These are phyloP conservation scores for Volvariella surrecta DNA, from an alignment of 1,284 basidiomycete genomes.

Conservation along the genomic window DNA sequence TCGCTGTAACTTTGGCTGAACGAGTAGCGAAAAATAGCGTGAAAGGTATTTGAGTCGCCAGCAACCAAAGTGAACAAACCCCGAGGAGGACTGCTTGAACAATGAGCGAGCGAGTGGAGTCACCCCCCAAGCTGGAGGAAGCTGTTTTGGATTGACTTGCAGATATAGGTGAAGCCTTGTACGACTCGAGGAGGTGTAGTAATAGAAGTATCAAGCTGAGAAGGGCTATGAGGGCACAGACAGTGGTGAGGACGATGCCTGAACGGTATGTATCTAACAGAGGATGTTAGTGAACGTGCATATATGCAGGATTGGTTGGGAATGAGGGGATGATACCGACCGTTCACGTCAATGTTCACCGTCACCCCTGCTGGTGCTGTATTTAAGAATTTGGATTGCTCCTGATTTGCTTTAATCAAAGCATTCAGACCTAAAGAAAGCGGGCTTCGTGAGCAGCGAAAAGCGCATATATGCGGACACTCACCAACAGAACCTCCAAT, in stretches of 20 bases:
- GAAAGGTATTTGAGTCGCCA: slow-evolving; percentile 45
- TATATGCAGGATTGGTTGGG: neutral
- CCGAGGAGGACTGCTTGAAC: slow-evolving; percentile 30
- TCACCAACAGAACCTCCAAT: neutral
- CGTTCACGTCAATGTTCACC: slow-evolving; percentile 23
- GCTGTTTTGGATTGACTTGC: slow-evolving; percentile 6
- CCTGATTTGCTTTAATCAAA: slow-evolving; percentile 29
- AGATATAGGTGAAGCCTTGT: slow-evolving; percentile 13
- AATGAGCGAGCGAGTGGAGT: slow-evolving; percentile 19
- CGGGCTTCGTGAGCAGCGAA: neutral
- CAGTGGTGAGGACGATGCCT: slow-evolving; percentile 37
- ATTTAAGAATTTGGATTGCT: slow-evolving; percentile 20
- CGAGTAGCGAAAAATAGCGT: slow-evolving; percentile 42
- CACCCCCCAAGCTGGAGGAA: neutral
- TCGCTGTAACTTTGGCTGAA: slow-evolving; percentile 38
- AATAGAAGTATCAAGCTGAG: slow-evolving; percentile 24
- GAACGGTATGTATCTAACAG: slow-evolving; percentile 34
- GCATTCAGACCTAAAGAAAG: slow-evolving; percentile 27
- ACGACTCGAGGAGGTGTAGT: slow-evolving; percentile 17
- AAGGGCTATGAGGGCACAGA: slow-evolving; percentile 32
- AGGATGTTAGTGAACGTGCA: neutral
- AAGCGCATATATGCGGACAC: neutral
- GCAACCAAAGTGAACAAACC: slow-evolving; percentile 40
- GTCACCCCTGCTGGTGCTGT: slow-evolving; percentile 19
- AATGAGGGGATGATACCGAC: slow-evolving; percentile 14